Conservation (phyloP, 192 early-diverging fungal species). For the Coemansia sp. region DNA sequence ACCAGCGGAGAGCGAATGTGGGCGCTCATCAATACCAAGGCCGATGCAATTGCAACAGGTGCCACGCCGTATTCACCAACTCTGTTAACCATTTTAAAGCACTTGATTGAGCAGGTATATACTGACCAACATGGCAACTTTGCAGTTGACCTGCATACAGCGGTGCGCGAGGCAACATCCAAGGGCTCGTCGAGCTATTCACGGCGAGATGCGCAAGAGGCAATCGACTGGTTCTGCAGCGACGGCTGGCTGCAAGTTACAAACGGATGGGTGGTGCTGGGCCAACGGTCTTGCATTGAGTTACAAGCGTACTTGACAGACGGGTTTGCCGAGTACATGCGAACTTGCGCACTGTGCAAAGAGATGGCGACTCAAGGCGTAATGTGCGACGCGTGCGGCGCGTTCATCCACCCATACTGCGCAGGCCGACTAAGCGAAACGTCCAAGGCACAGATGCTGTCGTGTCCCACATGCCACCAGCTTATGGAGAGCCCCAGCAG, state of each 20-base stretch:
- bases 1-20: slow-evolving; percentile 18
- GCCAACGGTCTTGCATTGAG: slow-evolving; percentile 30
- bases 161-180: slow-evolving; percentile 9
- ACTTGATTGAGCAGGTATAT: slow-evolving; percentile 25
- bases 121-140: slow-evolving; percentile 34
- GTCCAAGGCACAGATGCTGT: slow-evolving; percentile 3
- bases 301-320: slow-evolving; percentile 26
- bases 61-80: slow-evolving; percentile 25
- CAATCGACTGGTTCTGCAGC: slow-evolving; percentile 11
- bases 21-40: slow-evolving; percentile 40
- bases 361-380: slow-evolving; percentile 34
- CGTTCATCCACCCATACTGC: slow-evolving; percentile 36
- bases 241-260: slow-evolving; percentile 27
- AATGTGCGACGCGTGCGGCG: slow-evolving; percentile 23
- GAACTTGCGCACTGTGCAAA: slow-evolving; percentile 29
- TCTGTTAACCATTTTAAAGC: slow-evolving; percentile 25
- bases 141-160: slow-evolving; percentile 21
- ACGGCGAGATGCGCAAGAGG: slow-evolving; percentile 16
- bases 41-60: slow-evolving; percentile 19
- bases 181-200: slow-evolving; percentile 7
- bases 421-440: slow-evolving; percentile 13
- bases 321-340: slow-evolving; percentile 29
- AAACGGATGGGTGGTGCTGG: slow-evolving; percentile 17
- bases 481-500: slow-evolving; percentile 7
- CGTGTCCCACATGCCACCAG: slow-evolving; percentile 27